Percentiles rank a stretch among this genome's conserved stretches.
Conservation (phyloP, 108 stramenopile species). For the Heterococcus sp. region DNA sequence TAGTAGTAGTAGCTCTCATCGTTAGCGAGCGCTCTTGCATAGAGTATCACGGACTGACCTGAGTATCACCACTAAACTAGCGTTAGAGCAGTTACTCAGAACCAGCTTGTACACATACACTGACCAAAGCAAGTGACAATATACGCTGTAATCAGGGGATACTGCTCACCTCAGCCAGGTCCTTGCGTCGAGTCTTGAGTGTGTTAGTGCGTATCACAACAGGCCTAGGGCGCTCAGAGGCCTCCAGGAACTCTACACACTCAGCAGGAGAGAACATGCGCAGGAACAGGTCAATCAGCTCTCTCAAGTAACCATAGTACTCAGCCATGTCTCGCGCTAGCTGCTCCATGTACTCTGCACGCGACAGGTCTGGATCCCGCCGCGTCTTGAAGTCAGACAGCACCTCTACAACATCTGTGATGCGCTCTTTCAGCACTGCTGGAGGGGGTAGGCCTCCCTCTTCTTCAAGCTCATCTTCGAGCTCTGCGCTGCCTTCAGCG, state of each 20-base stretch:
- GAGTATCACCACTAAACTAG: too few species aligned
- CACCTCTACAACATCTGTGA: slow-evolving; percentile 84
- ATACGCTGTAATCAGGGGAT: too few species aligned
- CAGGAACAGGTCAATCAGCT: slow-evolving; percentile 90
- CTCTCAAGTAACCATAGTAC: slow-evolving; percentile 91
- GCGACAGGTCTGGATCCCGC: slow-evolving; percentile 74
- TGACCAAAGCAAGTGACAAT: too few species aligned
- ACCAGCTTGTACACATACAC: too few species aligned
- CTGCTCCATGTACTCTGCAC: slow-evolving; percentile 86
- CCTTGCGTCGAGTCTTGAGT: slow-evolving; percentile 91
- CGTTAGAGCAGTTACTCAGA: too few species aligned
- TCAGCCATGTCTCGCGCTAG: slow-evolving; percentile 81
- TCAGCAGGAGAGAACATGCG: slow-evolving; percentile 54
- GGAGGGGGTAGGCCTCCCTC: slow-evolving; percentile 62
- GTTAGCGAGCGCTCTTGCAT: too few species aligned
- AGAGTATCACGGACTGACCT: too few species aligned
- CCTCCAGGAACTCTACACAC: slow-evolving; percentile 89
- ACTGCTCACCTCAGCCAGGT: slow-evolving; percentile 74
- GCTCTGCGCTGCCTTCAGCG: slow-evolving; percentile 1
- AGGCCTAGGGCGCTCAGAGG: slow-evolving; percentile 87
- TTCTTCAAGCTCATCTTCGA: slow-evolving; percentile 15
- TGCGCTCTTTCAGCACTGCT: slow-evolving; percentile 75
- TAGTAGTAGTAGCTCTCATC: too few species aligned
- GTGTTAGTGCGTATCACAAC: slow-evolving; percentile 96
- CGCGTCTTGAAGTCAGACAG: slow-evolving; percentile 77